These are phyloP conservation scores for Hygrocybe coccinea DNA, from an alignment of 768 basidiomycete species.

Conservation along the genomic window DNA sequence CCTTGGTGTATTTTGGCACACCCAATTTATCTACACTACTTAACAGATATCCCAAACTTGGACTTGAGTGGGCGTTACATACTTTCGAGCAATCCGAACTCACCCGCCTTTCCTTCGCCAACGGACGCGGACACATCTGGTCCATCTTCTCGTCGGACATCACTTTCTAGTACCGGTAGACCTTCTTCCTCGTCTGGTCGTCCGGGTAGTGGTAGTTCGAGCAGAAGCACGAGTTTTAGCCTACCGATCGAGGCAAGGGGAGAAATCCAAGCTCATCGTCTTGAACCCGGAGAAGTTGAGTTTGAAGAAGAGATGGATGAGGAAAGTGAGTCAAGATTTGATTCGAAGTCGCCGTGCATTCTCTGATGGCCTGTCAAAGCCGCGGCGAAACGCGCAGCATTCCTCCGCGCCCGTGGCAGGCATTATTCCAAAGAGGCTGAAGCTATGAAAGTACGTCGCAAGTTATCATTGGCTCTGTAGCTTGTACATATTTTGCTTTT, in stretches of 20 bases:
- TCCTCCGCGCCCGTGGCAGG: slow-evolving; percentile 72
- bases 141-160: slow-evolving; percentile 69
- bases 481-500: slow-evolving; percentile 10
- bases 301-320: slow-evolving; percentile 83
- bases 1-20: background rate
- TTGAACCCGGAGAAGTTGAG: slow-evolving; percentile 65
- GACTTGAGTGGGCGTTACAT: slow-evolving; percentile 48
- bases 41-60: slow-evolving; percentile 76
- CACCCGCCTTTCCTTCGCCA: slow-evolving; percentile 48
- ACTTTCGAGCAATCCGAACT: slow-evolving; percentile 29
- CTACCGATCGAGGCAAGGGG: slow-evolving; percentile 65
- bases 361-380: slow-evolving; percentile 39
- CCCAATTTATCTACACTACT: slow-evolving; percentile 3
- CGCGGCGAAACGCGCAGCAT: slow-evolving; percentile 75
- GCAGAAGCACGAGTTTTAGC: slow-evolving; percentile 81
- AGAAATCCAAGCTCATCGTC: slow-evolving; percentile 51
- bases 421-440: slow-evolving; percentile 91
- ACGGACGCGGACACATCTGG: slow-evolving; percentile 58
- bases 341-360: background rate
- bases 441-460: slow-evolving; percentile 73
- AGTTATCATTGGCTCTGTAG: background rate
- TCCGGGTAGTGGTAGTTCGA: slow-evolving; percentile 58
- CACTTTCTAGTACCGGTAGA: slow-evolving; percentile 61
- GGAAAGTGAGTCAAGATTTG: slow-evolving; percentile 54
- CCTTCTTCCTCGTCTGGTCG: slow-evolving; percentile 50